Conservation (phyloP, 176 grass and related monocot species). For the Puya raimondii region DNA sequence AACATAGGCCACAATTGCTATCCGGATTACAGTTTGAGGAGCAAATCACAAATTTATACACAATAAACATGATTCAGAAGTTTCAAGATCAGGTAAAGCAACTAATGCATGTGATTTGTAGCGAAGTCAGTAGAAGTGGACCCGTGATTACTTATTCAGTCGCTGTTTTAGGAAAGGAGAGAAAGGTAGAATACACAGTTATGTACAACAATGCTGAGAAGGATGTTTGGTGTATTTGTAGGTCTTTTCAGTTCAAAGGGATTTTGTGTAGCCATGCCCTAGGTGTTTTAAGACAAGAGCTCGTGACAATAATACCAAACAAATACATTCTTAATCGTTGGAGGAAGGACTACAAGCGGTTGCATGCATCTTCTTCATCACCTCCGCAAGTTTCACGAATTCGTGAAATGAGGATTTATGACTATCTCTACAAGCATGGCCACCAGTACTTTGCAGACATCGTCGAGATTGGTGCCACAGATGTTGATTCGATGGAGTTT, state of each 20-base stretch:
- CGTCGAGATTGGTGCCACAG: neutral
- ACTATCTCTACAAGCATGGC: neutral
- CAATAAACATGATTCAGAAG: conserved; percentile 5
- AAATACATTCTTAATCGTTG: conserved; percentile 12
- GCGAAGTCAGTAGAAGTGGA: neutral
- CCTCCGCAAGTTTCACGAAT: neutral
- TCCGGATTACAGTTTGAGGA: conserved; percentile 1
- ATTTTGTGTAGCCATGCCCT: conserved; percentile 18
- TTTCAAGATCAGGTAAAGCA: conserved; percentile 11
- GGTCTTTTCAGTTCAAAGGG: conserved; percentile 14
- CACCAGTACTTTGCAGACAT: conserved; percentile 6
- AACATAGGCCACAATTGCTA: neutral
- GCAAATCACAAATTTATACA: neutral
- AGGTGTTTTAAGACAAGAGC: conserved; percentile 11
- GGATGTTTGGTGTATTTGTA: conserved; percentile 5
- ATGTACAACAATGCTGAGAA: neutral
- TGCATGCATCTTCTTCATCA: neutral
- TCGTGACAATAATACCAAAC: conserved; percentile 6
- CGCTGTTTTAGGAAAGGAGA: neutral
- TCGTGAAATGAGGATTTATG: conserved; percentile 2
- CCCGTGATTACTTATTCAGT: neutral
- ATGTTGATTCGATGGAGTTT: conserved; percentile 1
- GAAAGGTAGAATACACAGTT: conserved; percentile 2
- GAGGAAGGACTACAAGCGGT: conserved; percentile 20
- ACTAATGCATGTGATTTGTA: neutral